phyloP scores from a whole-genome alignment of 176 grass and related monocot species.

The Neostapfia colusana region DNA sequence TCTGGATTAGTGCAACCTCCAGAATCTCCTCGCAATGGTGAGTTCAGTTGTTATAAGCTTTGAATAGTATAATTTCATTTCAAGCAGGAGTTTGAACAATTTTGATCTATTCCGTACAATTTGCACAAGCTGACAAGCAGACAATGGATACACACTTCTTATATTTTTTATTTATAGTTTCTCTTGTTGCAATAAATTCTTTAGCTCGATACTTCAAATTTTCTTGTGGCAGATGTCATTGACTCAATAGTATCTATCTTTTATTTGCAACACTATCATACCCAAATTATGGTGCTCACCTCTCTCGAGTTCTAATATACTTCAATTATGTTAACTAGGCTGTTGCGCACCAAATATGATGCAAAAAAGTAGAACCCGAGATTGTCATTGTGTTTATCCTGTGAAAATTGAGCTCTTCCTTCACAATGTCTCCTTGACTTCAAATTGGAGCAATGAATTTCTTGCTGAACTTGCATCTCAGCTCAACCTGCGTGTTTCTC shows the following conservation, averaged over 20 bases:
- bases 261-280: not conserved
- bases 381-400: constrained; percentile 90
- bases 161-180: not conserved
- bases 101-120: not conserved
- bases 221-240: not conserved
- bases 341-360: constrained; percentile 93
- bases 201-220: not conserved
- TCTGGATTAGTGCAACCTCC: constrained; percentile 64
- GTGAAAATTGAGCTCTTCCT: constrained; percentile 92
- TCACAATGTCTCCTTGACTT: constrained; percentile 80
- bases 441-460: constrained; percentile 86
- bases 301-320: not conserved
- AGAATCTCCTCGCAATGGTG: constrained; percentile 64
- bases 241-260: not conserved
- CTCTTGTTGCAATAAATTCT: not conserved
- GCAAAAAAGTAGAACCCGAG: constrained; percentile 50
- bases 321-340: constrained; percentile 42
- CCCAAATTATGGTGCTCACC: constrained; percentile 4
- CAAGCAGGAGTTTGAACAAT: constrained; percentile 1
- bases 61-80: constrained; percentile 20
- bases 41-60: constrained; percentile 29
- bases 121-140: not conserved
- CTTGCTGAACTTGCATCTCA: constrained; percentile 81
- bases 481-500: constrained; percentile 56
- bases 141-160: not conserved